A percentile compares a stretch with the other conserved stretches of the same genome.
phyloP scores from a whole-genome alignment of 2,329 filamentous ascomycete genomes.

The Phialophora expanda region DNA sequence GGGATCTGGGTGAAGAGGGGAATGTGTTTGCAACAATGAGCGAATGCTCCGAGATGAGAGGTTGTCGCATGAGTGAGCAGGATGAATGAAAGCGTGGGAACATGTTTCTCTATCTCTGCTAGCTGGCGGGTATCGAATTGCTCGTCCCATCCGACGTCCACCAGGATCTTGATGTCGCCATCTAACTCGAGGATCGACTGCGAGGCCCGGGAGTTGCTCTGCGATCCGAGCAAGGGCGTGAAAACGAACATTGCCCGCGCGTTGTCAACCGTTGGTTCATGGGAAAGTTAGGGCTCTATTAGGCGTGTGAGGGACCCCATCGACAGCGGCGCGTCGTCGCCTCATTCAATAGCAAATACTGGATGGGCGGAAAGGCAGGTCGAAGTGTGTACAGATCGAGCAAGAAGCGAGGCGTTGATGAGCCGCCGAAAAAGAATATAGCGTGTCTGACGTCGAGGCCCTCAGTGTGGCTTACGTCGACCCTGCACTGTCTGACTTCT shows the following conservation, averaged over 20 bases:
- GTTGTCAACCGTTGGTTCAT: not conserved
- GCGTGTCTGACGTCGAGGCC: conserved; percentile 1
- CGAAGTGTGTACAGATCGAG: not conserved
- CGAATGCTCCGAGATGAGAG: conserved; percentile 88
- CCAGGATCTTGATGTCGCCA: conserved; percentile 90
- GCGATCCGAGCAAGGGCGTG: conserved; percentile 87
- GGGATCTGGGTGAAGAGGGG: conserved; percentile 90
- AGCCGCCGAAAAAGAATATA: conserved; percentile 5
- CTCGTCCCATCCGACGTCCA: conserved; percentile 97
- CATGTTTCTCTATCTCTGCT: conserved; percentile 86
- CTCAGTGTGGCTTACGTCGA: not conserved
- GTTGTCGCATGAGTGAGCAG: conserved; percentile 93
- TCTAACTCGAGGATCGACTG: conserved; percentile 97
- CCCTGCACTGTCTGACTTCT: not conserved
- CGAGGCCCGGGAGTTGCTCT: conserved; percentile 76
- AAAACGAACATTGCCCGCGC: conserved; percentile 82
- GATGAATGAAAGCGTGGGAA: conserved; percentile 88
- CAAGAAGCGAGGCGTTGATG: not conserved
- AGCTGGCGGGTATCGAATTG: conserved; percentile 82
- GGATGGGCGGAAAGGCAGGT: not conserved
- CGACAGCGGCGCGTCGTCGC: conserved; percentile 8
- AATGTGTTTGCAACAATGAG: conserved; percentile 96
- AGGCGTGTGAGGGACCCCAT: conserved; percentile 12
- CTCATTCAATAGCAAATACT: not conserved
- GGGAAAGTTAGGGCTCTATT: not conserved